These are phyloP conservation scores for Tephrocybe sp. DNA, from an alignment of 768 basidiomycete genomes.

Conservation along the genomic window DNA sequence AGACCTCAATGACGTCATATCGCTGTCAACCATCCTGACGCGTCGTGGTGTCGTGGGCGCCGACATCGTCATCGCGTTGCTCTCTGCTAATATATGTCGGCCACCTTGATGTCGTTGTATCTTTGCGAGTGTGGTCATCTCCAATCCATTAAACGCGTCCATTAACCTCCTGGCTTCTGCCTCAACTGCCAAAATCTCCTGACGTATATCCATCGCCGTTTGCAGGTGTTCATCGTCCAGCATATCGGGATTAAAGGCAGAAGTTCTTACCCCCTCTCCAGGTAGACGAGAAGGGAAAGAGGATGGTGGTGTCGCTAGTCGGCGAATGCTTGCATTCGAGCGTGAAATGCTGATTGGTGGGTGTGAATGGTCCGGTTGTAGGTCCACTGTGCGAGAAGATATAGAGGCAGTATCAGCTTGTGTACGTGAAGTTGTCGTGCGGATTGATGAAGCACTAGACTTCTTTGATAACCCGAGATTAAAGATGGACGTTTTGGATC, in stretches of 20 bases:
- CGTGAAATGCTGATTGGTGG: constrained; percentile 34
- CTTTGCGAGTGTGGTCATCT: constrained; percentile 63
- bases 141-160: constrained; percentile 79
- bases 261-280: constrained; percentile 33
- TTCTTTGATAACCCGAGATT: constrained; percentile 43
- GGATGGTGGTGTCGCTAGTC: constrained; percentile 55
- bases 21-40: constrained; percentile 39
- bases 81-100: constrained; percentile 14
- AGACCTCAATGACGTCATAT: constrained; percentile 52
- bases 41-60: constrained; percentile 32
- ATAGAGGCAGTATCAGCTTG: constrained; percentile 40
- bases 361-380: constrained; percentile 27
- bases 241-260: constrained; percentile 35
- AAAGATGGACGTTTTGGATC: constrained; percentile 36
- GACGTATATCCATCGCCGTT: constrained; percentile 59
- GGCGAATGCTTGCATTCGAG: constrained; percentile 42
- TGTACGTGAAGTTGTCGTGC: constrained; percentile 36
- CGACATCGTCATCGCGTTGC: constrained; percentile 25
- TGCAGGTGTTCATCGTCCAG: constrained; percentile 57
- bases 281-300: constrained; percentile 44
- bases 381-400: constrained; percentile 36
- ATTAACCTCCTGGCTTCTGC: constrained; percentile 67
- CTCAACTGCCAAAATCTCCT: constrained; percentile 67
- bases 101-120: constrained; percentile 31
- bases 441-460: constrained; percentile 46